Conservation (phyloP, 176 grass and related monocot genomes). For the Oryza glaberrima region DNA sequence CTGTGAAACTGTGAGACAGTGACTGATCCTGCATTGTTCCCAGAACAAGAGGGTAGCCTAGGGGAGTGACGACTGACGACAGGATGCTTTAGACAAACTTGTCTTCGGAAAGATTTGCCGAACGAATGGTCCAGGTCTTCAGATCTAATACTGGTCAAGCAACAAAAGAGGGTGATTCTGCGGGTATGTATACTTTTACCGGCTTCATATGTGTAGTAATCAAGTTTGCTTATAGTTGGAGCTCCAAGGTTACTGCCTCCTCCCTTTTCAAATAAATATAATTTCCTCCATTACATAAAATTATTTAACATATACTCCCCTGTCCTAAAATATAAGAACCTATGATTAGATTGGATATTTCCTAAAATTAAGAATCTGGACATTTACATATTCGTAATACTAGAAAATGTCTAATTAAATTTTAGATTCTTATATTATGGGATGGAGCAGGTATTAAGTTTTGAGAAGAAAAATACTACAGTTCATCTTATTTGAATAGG, state of each 20-base stretch:
- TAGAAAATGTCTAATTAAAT: too few species aligned
- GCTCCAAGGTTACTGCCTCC: not conserved
- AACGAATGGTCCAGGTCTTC: slow-evolving; percentile 19
- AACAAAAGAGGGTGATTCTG: not conserved
- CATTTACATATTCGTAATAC: too few species aligned
- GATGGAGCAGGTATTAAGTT: too few species aligned
- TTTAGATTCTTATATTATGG: too few species aligned
- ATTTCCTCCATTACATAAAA: too few species aligned
- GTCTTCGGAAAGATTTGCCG: not conserved
- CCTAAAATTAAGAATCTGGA: too few species aligned
- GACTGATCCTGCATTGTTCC: not conserved
- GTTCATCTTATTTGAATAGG: too few species aligned
- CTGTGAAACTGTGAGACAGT: not conserved
- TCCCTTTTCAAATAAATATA: too few species aligned
- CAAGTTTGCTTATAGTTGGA: not conserved
- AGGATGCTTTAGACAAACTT: slow-evolving; percentile 11
- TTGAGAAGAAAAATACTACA: too few species aligned
- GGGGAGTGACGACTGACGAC: not conserved
- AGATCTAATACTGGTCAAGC: not conserved
- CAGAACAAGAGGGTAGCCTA: not conserved
- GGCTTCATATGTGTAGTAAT: not conserved
- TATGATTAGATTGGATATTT: too few species aligned
- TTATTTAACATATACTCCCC: too few species aligned
- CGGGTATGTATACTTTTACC: not conserved
- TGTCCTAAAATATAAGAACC: too few species aligned